Percentiles rank a stretch among this genome's conserved stretches.
These are phyloP conservation scores for Boletus coccyginus DNA, from an alignment of 768 basidiomycete species.

Conservation along the genomic window DNA sequence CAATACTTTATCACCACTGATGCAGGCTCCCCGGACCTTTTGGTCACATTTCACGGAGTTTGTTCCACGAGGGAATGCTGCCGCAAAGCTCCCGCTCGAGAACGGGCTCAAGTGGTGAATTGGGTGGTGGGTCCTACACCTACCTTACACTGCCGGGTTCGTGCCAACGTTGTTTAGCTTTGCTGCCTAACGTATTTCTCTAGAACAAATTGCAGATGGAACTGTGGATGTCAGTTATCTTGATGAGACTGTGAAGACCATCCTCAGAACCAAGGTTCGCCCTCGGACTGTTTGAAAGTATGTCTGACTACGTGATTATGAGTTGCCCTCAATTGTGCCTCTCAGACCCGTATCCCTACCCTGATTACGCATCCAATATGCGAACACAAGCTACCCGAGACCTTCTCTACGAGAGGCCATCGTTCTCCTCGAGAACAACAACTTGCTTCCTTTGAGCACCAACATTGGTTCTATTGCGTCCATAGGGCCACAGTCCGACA, in stretches of 20 bases:
- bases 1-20: slow-evolving; percentile 50
- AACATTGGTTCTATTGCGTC: slow-evolving; percentile 52
- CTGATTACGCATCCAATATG: slow-evolving; percentile 51
- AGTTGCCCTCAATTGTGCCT: background rate
- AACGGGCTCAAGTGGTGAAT: slow-evolving; percentile 19
- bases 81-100: slow-evolving; percentile 44
- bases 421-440: slow-evolving; percentile 56
- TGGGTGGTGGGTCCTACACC: slow-evolving; percentile 41
- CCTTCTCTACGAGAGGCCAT: slow-evolving; percentile 53
- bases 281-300: slow-evolving; percentile 57
- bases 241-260: slow-evolving; percentile 50
- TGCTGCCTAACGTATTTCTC: background rate
- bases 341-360: slow-evolving; percentile 55
- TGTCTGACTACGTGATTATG: background rate
- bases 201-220: slow-evolving; percentile 55
- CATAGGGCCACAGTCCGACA: slow-evolving; percentile 60
- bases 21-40: slow-evolving; percentile 59
- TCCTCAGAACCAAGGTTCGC: slow-evolving; percentile 37
- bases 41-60: slow-evolving; percentile 51
- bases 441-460: slow-evolving; percentile 52
- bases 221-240: slow-evolving; percentile 41
- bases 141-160: slow-evolving; percentile 59
- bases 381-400: slow-evolving; percentile 51
- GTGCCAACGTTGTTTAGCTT: background rate
- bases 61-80: slow-evolving; percentile 62